A percentile compares a stretch with the other conserved stretches of the same genome.
These are phyloP conservation scores for Fraxinus xanthoxyloides DNA, from an alignment of 305 asterid species.

Conservation along the genomic window DNA sequence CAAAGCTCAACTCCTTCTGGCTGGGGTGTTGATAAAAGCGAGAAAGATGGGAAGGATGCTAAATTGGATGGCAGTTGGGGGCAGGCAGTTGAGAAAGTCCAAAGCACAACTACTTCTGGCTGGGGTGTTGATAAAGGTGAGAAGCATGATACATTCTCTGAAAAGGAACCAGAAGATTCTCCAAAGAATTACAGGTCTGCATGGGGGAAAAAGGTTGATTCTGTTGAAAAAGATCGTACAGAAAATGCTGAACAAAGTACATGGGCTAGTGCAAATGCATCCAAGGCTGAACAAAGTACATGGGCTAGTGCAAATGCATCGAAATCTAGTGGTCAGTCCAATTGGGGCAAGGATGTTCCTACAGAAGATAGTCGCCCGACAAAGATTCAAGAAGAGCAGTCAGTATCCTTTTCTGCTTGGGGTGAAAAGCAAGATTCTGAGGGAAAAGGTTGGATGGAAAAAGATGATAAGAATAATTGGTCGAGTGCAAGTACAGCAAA, in stretches of 20 bases:
- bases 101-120: slow-evolving; percentile 12
- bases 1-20: background rate
- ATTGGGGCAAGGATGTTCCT: slow-evolving; percentile 4
- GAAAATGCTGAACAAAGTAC: slow-evolving; percentile 9
- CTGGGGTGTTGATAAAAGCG: background rate
- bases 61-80: background rate
- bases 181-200: slow-evolving; percentile 33
- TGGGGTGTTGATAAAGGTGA: slow-evolving; percentile 16
- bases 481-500: slow-evolving; percentile 20
- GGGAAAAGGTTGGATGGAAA: slow-evolving; percentile 34
- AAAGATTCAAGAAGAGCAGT: background rate
- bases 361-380: background rate
- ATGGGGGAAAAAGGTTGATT: slow-evolving; percentile 25
- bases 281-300: slow-evolving; percentile 1
- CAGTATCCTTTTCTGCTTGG: slow-evolving; percentile 35
- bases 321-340: slow-evolving; percentile 4
- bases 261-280: slow-evolving; percentile 4
- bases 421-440: slow-evolving; percentile 35
- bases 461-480: slow-evolving; percentile 34
- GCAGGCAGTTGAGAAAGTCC: background rate
- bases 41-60: background rate
- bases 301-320: slow-evolving; percentile 7
- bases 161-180: background rate
- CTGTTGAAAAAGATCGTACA: slow-evolving; percentile 9
- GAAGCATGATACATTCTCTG: background rate